Base-by-base conservation (phyloP, 331 rosid species). In the Prunus yedoensis region DNA sequence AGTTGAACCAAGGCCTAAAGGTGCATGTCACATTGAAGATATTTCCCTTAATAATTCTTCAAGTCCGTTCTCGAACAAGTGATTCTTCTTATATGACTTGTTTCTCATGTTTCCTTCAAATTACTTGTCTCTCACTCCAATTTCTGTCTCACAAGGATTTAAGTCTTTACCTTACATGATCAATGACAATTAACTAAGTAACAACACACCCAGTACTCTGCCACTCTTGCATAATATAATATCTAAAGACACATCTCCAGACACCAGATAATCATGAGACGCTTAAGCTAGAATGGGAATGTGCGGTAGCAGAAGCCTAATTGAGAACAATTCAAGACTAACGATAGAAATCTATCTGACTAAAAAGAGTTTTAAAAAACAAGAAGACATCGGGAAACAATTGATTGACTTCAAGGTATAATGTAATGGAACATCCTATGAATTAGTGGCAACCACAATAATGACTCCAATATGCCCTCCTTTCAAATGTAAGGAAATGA, bases 241-340 rank as follows among this genome's bases (percentile, higher is more conserved):
- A 46, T 73, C 32, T 60, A 74, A 7, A 45, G 58, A 61, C 61
- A 61, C 60, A 61, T 60, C 69, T 74, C 23, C 35, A 28, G 16
- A 32, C 70, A 27, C 70, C 35, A 12, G 16, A 59, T 4, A 16
- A 17, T 73, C 46, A 58, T 53, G n/a, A 57, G 15, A 38, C 16
- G 1, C 25, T 46, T 58, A 27, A 43, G 63, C 67, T 17, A 10
- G 49, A 27, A 59, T 17, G 56, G 56, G 27, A 38, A 65, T 4
- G 23, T 0, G 11, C 10, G 4, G 28, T 38, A 35, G 46, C 16
- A 65, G 69, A 65, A 66, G 20, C 74, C n/a, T 28, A 16, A 50
- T 16, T 2, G 61, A 68, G 21, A 57, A 8, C 12, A 41, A 21
- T 43, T 45, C 46, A 59, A 59, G 4, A 67, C 20, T 23, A 67